Evolutionary conservation across 1,284 basidiomycete species (phyloP).

Genomic region (Ustilago shanxiensis): DNA sequence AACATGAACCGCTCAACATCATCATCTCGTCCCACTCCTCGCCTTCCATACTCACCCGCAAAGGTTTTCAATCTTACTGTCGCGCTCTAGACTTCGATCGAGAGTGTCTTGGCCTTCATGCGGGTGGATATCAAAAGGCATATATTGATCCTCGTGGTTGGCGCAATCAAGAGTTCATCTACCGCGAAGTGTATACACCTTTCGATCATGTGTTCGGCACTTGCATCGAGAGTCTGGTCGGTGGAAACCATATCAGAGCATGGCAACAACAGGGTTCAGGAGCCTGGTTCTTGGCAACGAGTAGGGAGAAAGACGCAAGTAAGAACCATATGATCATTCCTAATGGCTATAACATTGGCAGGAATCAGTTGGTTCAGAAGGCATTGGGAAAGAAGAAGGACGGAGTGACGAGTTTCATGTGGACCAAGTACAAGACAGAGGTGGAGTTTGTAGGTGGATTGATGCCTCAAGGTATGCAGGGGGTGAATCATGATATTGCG

Average conservation of each 20-base stretch:
- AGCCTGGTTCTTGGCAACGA: constrained; percentile 83
- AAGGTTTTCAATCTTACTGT: constrained; percentile 61
- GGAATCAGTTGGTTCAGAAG: constrained; percentile 77
- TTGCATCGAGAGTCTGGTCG: constrained; percentile 80
- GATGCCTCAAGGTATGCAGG: constrained; percentile 73
- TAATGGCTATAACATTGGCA: constrained; percentile 69
- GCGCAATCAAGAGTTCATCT: constrained; percentile 56
- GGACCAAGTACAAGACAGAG: constrained; percentile 73
- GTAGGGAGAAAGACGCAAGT: constrained; percentile 48
- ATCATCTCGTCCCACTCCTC: constrained; percentile 62
- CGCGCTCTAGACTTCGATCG: constrained; percentile 64
- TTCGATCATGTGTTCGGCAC: constrained; percentile 54
- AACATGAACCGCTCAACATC: constrained; percentile 66
- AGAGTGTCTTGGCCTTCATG: constrained; percentile 66
- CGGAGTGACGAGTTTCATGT: constrained; percentile 54
- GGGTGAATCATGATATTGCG: constrained; percentile 73
- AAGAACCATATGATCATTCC: constrained; percentile 53
- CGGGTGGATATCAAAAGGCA: constrained; percentile 51
- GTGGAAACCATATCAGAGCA: constrained; percentile 88
- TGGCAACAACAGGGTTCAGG: constrained; percentile 73
- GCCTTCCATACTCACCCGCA: constrained; percentile 47
- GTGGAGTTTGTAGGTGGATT: constrained; percentile 74
- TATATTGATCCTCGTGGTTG: constrained; percentile 51
- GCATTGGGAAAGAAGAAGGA: constrained; percentile 33
- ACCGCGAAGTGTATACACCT: constrained; percentile 57